These are phyloP conservation scores for Ogataea nakhonphanomensis DNA, from an alignment of 805 yeast species.

Conservation along the genomic window DNA sequence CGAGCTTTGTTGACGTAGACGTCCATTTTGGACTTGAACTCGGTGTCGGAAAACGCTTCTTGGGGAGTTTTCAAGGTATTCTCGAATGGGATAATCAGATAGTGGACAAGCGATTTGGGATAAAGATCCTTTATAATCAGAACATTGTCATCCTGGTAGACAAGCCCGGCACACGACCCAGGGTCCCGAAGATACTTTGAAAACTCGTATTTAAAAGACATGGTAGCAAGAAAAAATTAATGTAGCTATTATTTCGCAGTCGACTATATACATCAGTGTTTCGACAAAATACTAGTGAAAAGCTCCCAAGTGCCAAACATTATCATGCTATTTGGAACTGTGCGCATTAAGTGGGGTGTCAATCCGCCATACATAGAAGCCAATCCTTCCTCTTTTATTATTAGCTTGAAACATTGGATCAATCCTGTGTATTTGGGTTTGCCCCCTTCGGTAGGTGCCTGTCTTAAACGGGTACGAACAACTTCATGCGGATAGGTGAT, in stretches of 20 bases:
- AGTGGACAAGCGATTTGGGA: conserved; percentile 63
- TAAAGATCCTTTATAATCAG: conserved; percentile 57
- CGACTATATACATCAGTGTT: conserved; percentile 13
- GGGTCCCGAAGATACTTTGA: conserved; percentile 49
- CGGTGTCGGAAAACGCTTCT: conserved; percentile 39
- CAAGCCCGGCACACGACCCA: conserved; percentile 32
- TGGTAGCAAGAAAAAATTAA: conserved; percentile 15
- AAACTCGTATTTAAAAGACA: conserved; percentile 51
- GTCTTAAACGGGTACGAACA: conserved; percentile 91
- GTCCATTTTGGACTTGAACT: conserved; percentile 29
- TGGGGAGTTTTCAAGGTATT: conserved; percentile 50
- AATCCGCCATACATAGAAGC: conserved; percentile 95
- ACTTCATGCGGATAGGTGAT: conserved; percentile 97
- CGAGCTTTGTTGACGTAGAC: conserved; percentile 39
- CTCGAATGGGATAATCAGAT: conserved; percentile 54
- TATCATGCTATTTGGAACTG: conserved; percentile 96
- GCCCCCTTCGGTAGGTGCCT: conserved; percentile 81
- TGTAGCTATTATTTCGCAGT: background rate
- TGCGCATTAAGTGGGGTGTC: conserved; percentile 93
- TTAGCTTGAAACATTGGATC: conserved; percentile 77
- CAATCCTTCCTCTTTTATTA: conserved; percentile 90
- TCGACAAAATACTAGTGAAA: conserved; percentile 55
- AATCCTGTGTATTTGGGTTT: conserved; percentile 86
- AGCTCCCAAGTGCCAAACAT: conserved; percentile 99
- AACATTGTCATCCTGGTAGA: conserved; percentile 49